Evolutionary conservation across 106 monocot species (phyloP), one percentile per base, ranked within the genome.

Genomic region (Posidonia australis): DNA sequence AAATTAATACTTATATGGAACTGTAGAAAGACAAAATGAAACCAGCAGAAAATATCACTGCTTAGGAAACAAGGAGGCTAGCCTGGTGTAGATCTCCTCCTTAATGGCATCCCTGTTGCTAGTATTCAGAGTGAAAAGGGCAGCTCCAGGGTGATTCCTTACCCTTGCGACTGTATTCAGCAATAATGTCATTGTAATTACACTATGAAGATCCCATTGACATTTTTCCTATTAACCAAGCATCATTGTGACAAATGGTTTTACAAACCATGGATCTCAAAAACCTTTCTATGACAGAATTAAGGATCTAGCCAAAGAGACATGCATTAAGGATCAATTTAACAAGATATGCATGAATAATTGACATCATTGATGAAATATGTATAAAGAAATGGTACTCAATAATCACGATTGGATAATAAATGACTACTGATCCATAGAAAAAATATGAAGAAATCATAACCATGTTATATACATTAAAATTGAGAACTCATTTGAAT

Each of bases 61-160:
- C 5, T 23, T 53, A 18, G 52, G 10, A 10, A 93, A 45, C 30
- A 81, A 65, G 63, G 60, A 65, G 24, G 66, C 70, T 55, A 88
- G 73, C 56, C 83, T 81, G 36, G 58, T 46, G 67, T 77, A 86
- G 10, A 89, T 74, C 46, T 68, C 69, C 20, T 86, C 93, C 58
- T 67, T 81, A 30, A 89, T 63, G 12, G 58, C 62, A 67, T 94
- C 93, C 69, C 89, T 89, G 67, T 89, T 86, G 52, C 45, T 77
- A 26, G 67, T 63, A 45, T 73, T 80, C 14, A 94, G 74, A 28
- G 86, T 86, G 69, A 78, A 84, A 17, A 93, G 44, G 21, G 53
- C 26, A 11, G 83, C 89, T 60, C 89, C 86, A 18, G 81, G 89
- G 79, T 93, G 89, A 67, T 89, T 89, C 72, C 86, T 80, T 67